phyloP scores from a whole-genome alignment of 805 yeast species.

The Hanseniaspora valbyensis region DNA sequence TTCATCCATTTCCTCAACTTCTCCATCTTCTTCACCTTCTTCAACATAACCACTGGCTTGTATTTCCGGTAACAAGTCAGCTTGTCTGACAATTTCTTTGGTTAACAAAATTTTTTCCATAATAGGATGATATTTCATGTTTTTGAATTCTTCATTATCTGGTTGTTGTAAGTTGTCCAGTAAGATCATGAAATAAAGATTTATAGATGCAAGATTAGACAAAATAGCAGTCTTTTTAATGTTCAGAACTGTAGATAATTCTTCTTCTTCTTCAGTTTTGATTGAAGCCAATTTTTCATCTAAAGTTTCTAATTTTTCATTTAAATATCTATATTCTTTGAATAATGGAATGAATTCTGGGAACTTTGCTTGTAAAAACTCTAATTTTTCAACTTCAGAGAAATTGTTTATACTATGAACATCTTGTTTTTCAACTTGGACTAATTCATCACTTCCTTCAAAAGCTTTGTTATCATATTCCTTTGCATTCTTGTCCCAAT shows the following conservation, averaged over 20 bases:
- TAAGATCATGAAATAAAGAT: slow-evolving; percentile 65
- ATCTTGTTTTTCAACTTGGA: slow-evolving; percentile 29
- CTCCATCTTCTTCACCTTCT: slow-evolving; percentile 22
- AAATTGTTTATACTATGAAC: slow-evolving; percentile 38
- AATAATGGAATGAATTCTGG: slow-evolving; percentile 79
- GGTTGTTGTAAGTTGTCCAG: slow-evolving; percentile 39
- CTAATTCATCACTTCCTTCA: slow-evolving; percentile 21
- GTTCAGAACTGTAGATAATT: slow-evolving; percentile 24
- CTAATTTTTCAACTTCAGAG: slow-evolving; percentile 42
- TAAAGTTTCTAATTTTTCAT: slow-evolving; percentile 35
- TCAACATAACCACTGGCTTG: slow-evolving; percentile 22
- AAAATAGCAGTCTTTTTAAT: slow-evolving; percentile 59
- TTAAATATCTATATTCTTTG: slow-evolving; percentile 43
- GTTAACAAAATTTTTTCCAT: slow-evolving; percentile 78
- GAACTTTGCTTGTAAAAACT: slow-evolving; percentile 47
- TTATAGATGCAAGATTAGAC: slow-evolving; percentile 70
- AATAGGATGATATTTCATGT: slow-evolving; percentile 77
- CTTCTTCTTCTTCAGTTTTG: neutral
- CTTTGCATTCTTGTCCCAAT: slow-evolving; percentile 58
- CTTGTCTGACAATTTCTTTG: slow-evolving; percentile 84
- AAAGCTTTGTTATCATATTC: slow-evolving; percentile 36
- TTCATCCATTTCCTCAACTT: slow-evolving; percentile 19
- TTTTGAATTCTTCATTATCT: slow-evolving; percentile 41
- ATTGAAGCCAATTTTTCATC: slow-evolving; percentile 20
- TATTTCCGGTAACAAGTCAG: slow-evolving; percentile 40